Base-by-base conservation (phyloP, 2,329 filamentous ascomycete genomes). In the Penicillium hordei region DNA sequence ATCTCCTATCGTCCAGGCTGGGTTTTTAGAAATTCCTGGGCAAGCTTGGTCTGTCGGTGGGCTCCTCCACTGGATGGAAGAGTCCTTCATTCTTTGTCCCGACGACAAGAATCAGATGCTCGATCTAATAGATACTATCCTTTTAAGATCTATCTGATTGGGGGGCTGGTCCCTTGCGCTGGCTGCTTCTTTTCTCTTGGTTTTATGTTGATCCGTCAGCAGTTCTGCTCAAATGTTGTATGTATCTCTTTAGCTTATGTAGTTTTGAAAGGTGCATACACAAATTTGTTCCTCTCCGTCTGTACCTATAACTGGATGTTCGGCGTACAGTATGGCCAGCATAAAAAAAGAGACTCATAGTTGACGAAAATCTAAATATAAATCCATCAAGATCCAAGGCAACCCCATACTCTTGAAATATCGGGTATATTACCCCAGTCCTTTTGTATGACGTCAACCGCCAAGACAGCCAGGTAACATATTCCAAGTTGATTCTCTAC, bases 1-100 rank as follows among this genome's bases (percentile, higher is more conserved):
- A 82, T 82, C 80, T 74, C 77, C 81, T 82, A 82, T 77, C 69
- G 75, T 80, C 77, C 75, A 74, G 75, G 79, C 78, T 79, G 75
- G 78, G 57, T 69, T 70, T 70, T 72, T 65, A 61, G 56, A 57
- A 55, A 48, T 65, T 68, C 72, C 74, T 72, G 73, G 72, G 71
- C 66, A 67, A 60, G 70, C 73, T 69, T 63, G 67, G 51, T 55
- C 58, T 60, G 60, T 62, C 55, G 54, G 65, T 57, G 53, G 53
- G 42, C 48, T 60, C 51, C 50, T 65, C 68, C 67, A 70, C 71
- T 65, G 72, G 68, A 54, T 70, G 67, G 64, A 60, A 46, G 51
- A 61, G 59, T 44, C 34, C 7, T 55, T 58, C 51, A 25, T 54
- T 62, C 44, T 62, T 64, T 62, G 43, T 57, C 54, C 59, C 52